Base-by-base conservation (phyloP, 768 basidiomycete species). In the Auricularia auricula-judae region DNA sequence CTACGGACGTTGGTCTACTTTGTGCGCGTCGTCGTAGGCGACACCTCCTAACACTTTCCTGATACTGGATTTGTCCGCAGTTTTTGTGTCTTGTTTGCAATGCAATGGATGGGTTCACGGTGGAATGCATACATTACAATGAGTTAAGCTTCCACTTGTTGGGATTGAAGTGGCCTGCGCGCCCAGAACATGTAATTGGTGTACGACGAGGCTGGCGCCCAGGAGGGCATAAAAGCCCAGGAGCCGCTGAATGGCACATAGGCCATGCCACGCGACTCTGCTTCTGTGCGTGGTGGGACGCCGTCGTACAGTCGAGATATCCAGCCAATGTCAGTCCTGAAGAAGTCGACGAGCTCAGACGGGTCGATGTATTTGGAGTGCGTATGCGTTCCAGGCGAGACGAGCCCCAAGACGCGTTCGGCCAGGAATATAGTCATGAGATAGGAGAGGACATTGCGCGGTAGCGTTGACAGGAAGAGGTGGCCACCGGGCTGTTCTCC, bases 391-490 rank as follows among this genome's bases (percentile, higher is more conserved):
- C 95, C 93, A 2, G 80, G 82, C 0, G 88, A 77, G 62, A 98
- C 97, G 70, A 90, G 81, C 3, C 87, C 80, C 16, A 95, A 78
- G 65, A 93, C 72, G 56, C 91, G 77, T 74, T 99, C 96, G 1
- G 95, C 96, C 39, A 92, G 75, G 58, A 86, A 77, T 66, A 91
- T 86, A 3, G 87, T 86, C 39, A 90, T 72, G 61, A 88, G 73
- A 68, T 85, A 85, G n/a, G 88, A 76, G 51, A 91, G 79, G 3
- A 87, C 86, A 10, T 87, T 89, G 44, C 97, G 90, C 0, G 96
- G 86, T 67, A 99, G 90, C 14, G 96, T 98, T 12, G 95, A 98
- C 43, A 99, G 80, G 79, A 98, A 90, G 18, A 99, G 83, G 71
- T 96, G 93, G 3, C 97, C 96, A 4, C 94, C 94, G 11, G 97